Evolutionary conservation across 805 yeast genomes (phyloP).

Genomic region (Lachancea dasiensis): DNA sequence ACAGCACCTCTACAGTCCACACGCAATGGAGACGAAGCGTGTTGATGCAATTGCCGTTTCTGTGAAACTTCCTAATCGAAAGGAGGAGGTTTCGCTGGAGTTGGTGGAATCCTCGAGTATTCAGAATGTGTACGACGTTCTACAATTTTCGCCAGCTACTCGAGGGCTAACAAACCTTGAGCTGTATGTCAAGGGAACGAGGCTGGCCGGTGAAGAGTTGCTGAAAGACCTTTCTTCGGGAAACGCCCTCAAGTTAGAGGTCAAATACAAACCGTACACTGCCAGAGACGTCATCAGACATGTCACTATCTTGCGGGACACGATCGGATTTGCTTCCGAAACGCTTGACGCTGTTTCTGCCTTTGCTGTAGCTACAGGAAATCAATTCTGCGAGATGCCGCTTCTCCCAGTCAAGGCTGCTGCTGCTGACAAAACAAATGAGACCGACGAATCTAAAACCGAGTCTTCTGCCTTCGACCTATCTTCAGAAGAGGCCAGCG

Average conservation of each 20-base stretch:
- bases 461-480: slow-evolving; percentile 19
- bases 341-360: slow-evolving; percentile 29
- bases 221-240: slow-evolving; percentile 16
- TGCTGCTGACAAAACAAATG: slow-evolving; percentile 10
- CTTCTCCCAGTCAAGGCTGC: slow-evolving; percentile 20
- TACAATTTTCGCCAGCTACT: slow-evolving; percentile 24
- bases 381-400: slow-evolving; percentile 25
- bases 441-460: slow-evolving; percentile 11
- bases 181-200: slow-evolving; percentile 17
- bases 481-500: slow-evolving; percentile 28
- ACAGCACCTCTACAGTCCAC: slow-evolving; percentile 13
- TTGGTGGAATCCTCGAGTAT: slow-evolving; percentile 24
- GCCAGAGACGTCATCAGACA: slow-evolving; percentile 30
- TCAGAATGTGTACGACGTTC: slow-evolving; percentile 23
- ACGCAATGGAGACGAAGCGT: slow-evolving; percentile 1
- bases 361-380: slow-evolving; percentile 29
- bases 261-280: slow-evolving; percentile 26
- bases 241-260: slow-evolving; percentile 13
- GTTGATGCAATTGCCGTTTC: slow-evolving; percentile 16
- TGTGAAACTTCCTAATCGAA: slow-evolving; percentile 17
- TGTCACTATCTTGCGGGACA: slow-evolving; percentile 28
- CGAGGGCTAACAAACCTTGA: slow-evolving; percentile 27
- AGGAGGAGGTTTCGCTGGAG: slow-evolving; percentile 18
- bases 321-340: slow-evolving; percentile 31
- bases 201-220: slow-evolving; percentile 18